Evolutionary conservation across 306 rosid species (phyloP).

Genomic region (Myrica gale): DNA sequence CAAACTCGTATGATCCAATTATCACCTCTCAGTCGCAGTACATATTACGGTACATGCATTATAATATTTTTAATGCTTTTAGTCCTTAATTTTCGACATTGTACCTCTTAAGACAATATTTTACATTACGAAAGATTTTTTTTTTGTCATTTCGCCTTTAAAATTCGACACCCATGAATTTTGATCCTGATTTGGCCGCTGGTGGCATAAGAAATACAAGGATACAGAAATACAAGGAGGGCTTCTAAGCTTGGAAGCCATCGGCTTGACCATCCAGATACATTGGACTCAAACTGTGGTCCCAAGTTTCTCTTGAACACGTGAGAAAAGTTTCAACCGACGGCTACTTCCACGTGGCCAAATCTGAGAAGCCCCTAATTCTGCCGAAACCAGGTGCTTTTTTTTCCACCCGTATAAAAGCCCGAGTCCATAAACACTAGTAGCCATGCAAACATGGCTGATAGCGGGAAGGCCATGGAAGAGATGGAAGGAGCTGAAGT

Average conservation of each 20-base stretch:
- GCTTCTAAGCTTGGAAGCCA: constrained; percentile 46
- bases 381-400: neutral
- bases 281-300: constrained; percentile 39
- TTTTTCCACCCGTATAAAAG: constrained; percentile 39
- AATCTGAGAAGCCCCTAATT: neutral
- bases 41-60: too few species aligned
- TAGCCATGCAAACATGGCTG: constrained; percentile 24
- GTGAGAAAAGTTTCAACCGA: constrained; percentile 20
- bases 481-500: constrained; percentile 31
- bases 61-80: too few species aligned
- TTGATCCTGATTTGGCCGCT: too few species aligned
- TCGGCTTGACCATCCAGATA: constrained; percentile 67
- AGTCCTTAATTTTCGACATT: too few species aligned
- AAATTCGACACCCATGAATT: too few species aligned
- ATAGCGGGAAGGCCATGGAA: constrained; percentile 31
- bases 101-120: too few species aligned
- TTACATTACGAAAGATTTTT: too few species aligned
- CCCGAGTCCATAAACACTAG: neutral
- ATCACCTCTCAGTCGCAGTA: too few species aligned
- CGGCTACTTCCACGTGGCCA: constrained; percentile 13
- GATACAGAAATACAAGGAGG: neutral
- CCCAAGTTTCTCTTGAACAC: constrained; percentile 38
- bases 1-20: too few species aligned
- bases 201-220: too few species aligned
- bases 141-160: too few species aligned